A percentile compares a stretch with the other conserved stretches of the same genome.
These are phyloP conservation scores for Hirschioporus abietinus DNA, from an alignment of 768 basidiomycete species.

Conservation along the genomic window DNA sequence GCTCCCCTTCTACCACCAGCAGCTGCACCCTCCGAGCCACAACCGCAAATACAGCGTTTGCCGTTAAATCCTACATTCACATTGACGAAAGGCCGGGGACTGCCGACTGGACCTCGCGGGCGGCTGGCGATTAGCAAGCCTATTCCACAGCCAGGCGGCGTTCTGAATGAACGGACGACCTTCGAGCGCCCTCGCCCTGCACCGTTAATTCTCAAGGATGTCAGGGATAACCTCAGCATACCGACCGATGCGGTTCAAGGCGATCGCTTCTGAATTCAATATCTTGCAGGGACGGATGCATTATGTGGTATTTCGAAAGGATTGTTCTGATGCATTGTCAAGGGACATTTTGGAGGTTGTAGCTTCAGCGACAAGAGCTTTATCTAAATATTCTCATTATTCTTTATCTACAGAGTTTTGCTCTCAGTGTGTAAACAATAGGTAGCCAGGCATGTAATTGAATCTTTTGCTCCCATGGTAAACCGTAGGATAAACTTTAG, in stretches of 20 bases:
- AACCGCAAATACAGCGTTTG: neutral
- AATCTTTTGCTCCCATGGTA: neutral
- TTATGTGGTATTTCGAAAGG: neutral
- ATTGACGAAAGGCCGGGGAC: neutral
- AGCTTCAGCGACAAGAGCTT: neutral
- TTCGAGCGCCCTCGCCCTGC: slow-evolving; percentile 40
- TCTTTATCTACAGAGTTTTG: neutral
- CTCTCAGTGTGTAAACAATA: neutral
- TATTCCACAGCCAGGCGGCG: slow-evolving; percentile 13
- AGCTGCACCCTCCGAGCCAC: neutral
- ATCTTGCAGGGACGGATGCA: neutral
- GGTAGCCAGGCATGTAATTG: neutral
- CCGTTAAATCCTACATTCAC: slow-evolving; percentile 6
- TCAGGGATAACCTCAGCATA: neutral
- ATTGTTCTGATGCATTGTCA: neutral
- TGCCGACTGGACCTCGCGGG: neutral
- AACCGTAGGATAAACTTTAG: neutral
- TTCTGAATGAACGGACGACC: slow-evolving; percentile 6
- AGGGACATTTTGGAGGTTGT: neutral
- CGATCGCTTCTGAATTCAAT: neutral
- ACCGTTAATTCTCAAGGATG: slow-evolving; percentile 24
- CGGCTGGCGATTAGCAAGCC: slow-evolving; percentile 29
- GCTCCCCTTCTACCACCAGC: too few relatives aligned
- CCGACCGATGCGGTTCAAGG: neutral
- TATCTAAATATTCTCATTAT: neutral